A percentile compares a stretch with the other conserved stretches of the same genome.
Conservation (phyloP, 805 yeast species). For the Wickerhamiella kurtzmanii region DNA sequence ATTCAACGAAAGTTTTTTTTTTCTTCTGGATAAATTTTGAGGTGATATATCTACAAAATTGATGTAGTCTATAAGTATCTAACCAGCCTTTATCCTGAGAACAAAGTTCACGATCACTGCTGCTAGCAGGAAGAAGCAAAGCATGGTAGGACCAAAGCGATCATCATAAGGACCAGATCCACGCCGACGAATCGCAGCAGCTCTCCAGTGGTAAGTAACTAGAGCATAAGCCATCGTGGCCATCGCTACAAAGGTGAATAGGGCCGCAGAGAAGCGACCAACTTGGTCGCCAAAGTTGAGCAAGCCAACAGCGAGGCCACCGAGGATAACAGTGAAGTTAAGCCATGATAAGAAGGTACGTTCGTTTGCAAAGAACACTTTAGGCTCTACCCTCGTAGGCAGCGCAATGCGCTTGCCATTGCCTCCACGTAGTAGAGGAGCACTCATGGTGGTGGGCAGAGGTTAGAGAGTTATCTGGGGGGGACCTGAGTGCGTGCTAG, state of each 20-base stretch:
- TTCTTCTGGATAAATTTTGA: no score
- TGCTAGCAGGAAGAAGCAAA: constrained; percentile 80
- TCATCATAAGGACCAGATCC: constrained; percentile 99
- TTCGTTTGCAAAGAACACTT: constrained; percentile 97
- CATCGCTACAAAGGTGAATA: constrained; percentile 94
- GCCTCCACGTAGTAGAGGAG: constrained; percentile 58
- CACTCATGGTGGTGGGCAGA: constrained; percentile 19
- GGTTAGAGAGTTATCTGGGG: not conserved
- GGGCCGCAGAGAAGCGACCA: constrained; percentile 84
- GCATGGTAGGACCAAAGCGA: constrained; percentile 94
- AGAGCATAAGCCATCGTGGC: constrained; percentile 94
- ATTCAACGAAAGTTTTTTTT: not conserved
- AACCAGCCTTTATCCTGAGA: constrained; percentile 40
- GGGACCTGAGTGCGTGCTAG: not conserved
- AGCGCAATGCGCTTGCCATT: constrained; percentile 88
- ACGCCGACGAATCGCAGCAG: constrained; percentile 92
- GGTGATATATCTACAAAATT: no score
- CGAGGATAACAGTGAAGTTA: constrained; percentile 95
- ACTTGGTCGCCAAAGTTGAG: constrained; percentile 91
- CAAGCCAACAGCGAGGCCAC: constrained; percentile 91
- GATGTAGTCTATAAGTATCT: not conserved
- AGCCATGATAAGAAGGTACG: constrained; percentile 97
- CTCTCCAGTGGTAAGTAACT: constrained; percentile 97
- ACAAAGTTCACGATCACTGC: constrained; percentile 91
- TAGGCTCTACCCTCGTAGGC: constrained; percentile 97